Base-by-base conservation (phyloP, 2,329 filamentous ascomycete species). In the Trichoderma koningiopsis region DNA sequence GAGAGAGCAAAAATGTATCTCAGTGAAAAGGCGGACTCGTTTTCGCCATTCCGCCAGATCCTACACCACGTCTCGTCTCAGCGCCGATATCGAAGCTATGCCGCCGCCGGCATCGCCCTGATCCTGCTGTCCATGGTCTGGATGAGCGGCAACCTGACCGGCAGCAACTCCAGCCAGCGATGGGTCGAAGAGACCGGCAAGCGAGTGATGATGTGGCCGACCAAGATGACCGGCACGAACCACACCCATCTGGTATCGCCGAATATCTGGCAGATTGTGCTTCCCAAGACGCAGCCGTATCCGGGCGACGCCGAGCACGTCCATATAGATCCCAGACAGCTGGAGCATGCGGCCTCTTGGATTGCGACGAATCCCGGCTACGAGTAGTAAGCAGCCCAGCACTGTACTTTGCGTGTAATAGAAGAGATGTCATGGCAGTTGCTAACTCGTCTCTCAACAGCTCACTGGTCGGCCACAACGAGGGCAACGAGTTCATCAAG, bases 401-500 rank as follows among this genome's bases (percentile, higher is more conserved):
- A 6, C 40, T n/a, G 7, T 24, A n/a, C n/a, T 24, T 22, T 22
- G 8, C 10, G 11, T 49, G n/a, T 22, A 22, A n/a, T 22, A 22
- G 19, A 22, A 22, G n/a, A 22, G 22, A 43, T 0, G 4, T 3
- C 33, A 19, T 22, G 4, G 52, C 22, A 33, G 4, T 35, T 53
- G 57, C 65, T 68, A 24, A 68, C 19, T n/a, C 31, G 7, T 22
- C n/a, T 3, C 8, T 40, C 1, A 58, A 29, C 37, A 73, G 71
- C 73, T 76, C 74, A 1, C 72, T 79, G 1, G 68, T 79, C 1
- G 74, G 75, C 19, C 63, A 72, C 7, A 66, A 71, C 7, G 73
- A 73, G 14, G 76, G 72, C 37, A 71, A 76, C 29, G 70, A 73
- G 24, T 78, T 79, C 40, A 72, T 78, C 29, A 60, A 68, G 29